Conservation (phyloP, 768 basidiomycete species). For the Boletus rubroflammeus region DNA sequence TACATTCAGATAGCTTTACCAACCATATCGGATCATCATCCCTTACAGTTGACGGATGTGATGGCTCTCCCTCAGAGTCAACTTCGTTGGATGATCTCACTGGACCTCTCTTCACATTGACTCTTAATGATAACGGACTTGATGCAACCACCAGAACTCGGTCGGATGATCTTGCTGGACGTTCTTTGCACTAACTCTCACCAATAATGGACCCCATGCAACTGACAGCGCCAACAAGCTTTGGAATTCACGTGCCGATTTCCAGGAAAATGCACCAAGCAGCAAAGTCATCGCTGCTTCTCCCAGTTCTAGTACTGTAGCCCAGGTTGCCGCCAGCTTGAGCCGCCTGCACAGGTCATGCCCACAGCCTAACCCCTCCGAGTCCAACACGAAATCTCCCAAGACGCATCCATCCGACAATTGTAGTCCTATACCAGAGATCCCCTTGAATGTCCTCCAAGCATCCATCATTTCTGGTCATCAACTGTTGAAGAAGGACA, state of each 20-base stretch:
- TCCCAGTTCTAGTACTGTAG: background rate
- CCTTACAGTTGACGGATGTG: too few species aligned
- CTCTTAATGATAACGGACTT: too few species aligned
- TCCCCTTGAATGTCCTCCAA: too few species aligned
- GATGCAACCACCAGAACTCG: too few species aligned
- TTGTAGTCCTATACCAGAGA: too few species aligned
- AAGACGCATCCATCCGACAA: too few species aligned
- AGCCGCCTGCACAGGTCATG: background rate
- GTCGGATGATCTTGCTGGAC: too few species aligned
- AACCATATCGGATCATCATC: too few species aligned
- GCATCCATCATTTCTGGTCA: too few species aligned
- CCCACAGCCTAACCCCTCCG: background rate
- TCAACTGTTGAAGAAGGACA: background rate
- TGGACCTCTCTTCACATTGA: background rate
- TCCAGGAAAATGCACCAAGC: background rate
- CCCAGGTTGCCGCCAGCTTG: background rate
- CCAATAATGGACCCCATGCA: constrained; percentile 1
- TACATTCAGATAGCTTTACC: too few species aligned
- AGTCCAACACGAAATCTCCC: too few species aligned
- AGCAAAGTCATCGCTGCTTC: background rate
- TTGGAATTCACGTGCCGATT: background rate
- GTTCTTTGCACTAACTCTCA: background rate
- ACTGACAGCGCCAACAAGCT: background rate
- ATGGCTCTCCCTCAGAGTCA: background rate
- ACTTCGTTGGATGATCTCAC: background rate